Base-by-base conservation (phyloP, 2,329 filamentous ascomycete species). In the Penicillium freii region DNA sequence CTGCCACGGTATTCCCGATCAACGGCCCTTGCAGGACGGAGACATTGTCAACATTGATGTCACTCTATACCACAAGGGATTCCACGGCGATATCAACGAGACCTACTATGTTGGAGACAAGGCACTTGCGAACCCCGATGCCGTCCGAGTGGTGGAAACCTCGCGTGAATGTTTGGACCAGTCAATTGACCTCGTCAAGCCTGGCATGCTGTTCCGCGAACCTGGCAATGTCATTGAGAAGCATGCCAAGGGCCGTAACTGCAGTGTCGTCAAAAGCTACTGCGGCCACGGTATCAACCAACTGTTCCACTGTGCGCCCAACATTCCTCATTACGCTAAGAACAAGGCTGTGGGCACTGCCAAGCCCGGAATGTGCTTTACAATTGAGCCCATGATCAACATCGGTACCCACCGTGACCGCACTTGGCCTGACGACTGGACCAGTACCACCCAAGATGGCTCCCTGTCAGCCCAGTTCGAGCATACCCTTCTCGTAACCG, bases 391-490 rank as follows among this genome's bases (percentile, higher is more conserved):
- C 17, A 99, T 99, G 94, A 92, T 99, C 72, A 92, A 91, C 40
- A 76, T 97, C 54, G 94, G 94, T 57, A 92, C 90, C 60, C 90
- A 96, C 76, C 86, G 86, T 62, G 94, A 99, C 71, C 89, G 94
- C 73, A 97, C 92, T 0, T 99, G 94, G 94, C 94, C 94, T 0
- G 94, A 99, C 73, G 91, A 97, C 79, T 99, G 94, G 94, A 99
- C 94, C 1, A 96, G 92, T 75, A 90, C 91, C 5, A 99, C 94
- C 0, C 84, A 87, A 56, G 94, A 99, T 73, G 94, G 94, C 50
- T 90, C 89, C 75, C 82, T 85, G 71, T 96, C 92, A 17, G 94
- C 94, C 10, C 94, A 99, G 72, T 99, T 99, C 84, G 90, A 95
- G 74, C 91, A 95, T 71, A 94, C 90, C 0, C 78, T 95, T 51